Conservation (phyloP, 495 filamentous ascomycete genomes). For the Daldinia grandis region DNA sequence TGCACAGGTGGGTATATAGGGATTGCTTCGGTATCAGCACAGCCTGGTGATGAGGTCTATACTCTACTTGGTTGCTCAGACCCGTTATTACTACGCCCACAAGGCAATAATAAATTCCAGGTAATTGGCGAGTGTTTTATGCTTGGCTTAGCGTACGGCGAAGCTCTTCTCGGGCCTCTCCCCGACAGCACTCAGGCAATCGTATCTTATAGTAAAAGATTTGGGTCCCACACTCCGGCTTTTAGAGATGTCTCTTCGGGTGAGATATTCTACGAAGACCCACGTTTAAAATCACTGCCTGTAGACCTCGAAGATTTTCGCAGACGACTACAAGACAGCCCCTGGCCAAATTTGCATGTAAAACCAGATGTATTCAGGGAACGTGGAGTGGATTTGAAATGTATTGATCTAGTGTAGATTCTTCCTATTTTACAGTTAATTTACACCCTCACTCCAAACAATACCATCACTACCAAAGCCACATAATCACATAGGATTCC, state of each 20-base stretch:
- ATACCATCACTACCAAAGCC: not conserved
- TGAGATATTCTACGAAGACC: slow-evolving; percentile 11
- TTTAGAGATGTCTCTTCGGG: slow-evolving; percentile 8
- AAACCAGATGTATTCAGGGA: not conserved
- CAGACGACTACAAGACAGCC: not conserved
- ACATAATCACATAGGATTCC: not conserved
- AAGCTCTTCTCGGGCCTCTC: slow-evolving; percentile 23
- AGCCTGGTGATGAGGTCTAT: slow-evolving; percentile 17
- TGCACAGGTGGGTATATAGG: slow-evolving; percentile 2
- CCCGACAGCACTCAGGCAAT: slow-evolving; percentile 3
- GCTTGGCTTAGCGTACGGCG: not conserved
- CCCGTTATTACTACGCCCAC: slow-evolving; percentile 10
- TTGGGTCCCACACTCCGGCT: not conserved
- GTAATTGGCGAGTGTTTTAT: slow-evolving; percentile 22
- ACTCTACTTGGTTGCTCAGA: slow-evolving; percentile 13
- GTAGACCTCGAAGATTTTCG: slow-evolving; percentile 16
- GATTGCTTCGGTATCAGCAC: not conserved
- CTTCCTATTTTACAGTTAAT: not conserved
- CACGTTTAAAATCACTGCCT: slow-evolving; percentile 13
- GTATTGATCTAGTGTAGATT: slow-evolving; percentile 1
- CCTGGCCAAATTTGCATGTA: not conserved
- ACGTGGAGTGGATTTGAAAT: not conserved
- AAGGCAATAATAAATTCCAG: slow-evolving; percentile 4
- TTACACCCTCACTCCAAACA: not conserved
- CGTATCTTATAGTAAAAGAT: not conserved